Evolutionary conservation across 2,329 filamentous ascomycete species (phyloP).

Genomic region (Colletotrichum lini): DNA sequence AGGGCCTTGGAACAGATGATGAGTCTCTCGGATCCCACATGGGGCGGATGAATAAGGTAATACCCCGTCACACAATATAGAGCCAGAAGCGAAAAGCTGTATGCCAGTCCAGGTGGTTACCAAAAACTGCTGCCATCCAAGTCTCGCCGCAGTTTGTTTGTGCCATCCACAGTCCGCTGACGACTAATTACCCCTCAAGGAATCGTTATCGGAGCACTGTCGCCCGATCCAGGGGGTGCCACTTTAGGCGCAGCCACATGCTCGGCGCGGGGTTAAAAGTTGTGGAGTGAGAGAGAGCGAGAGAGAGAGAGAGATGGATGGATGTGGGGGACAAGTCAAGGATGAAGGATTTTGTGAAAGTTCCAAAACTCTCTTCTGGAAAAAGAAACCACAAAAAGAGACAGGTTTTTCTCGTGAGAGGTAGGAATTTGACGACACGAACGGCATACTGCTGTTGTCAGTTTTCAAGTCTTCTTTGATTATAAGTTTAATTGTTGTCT

Average conservation of each 20-base stretch:
- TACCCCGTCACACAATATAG: background rate
- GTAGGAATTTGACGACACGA: too few species aligned
- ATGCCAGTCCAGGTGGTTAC: background rate
- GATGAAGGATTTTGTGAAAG: too few species aligned
- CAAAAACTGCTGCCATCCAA: background rate
- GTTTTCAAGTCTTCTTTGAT: too few species aligned
- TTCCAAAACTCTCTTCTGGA: too few species aligned
- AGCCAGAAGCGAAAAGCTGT: background rate
- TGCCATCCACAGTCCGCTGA: background rate
- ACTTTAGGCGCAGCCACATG: background rate
- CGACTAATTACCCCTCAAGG: slow-evolving; percentile 9
- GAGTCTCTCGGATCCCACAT: background rate
- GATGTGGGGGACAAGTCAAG: too few species aligned
- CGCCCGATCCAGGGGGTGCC: background rate
- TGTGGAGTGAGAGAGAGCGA: background rate
- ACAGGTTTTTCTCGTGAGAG: too few species aligned
- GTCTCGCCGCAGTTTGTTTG: background rate
- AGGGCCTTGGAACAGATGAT: too few species aligned
- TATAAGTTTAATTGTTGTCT: too few species aligned
- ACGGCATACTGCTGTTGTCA: too few species aligned
- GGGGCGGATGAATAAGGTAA: background rate
- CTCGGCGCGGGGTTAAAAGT: background rate
- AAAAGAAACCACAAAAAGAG: too few species aligned
- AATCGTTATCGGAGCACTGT: slow-evolving; percentile 15
- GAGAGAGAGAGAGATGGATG: too few species aligned